Base-by-base conservation (phyloP, 1,284 basidiomycete species). In the Puccinia horiana region DNA sequence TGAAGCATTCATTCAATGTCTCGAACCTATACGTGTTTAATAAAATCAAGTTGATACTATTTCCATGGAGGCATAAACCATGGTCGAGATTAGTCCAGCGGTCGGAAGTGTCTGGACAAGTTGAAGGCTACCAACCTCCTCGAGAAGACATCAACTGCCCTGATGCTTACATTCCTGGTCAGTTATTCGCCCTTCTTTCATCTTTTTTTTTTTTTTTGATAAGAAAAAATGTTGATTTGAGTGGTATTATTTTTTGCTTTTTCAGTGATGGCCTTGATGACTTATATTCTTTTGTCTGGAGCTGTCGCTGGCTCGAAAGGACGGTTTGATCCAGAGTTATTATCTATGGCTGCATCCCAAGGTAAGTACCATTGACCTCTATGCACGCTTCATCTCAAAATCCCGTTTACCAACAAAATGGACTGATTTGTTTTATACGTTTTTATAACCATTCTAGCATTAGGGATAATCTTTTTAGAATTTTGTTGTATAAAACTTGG, bases 1-100 rank as follows among this genome's bases (percentile, higher is more conserved):
- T 98, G 82, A 98, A 98, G 86, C 93, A 95, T 86, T 93, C 95
- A 85, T 98, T 98, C 88, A 95, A 98, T 86, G 97, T 99, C 20
- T 96, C 94, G 32, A 98, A 98, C 87, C 93, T 92, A 1, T 99
- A 99, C 86, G 96, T 99, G 69, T 91, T 98, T 52, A 91, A 91
- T 86, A 99, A 99, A 87, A 89, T 99, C 4, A 91, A 91, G 23
- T 89, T 99, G 37, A 89, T 99, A n/a, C 89, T 98, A 61, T 98
- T 98, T 85, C 97, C 97, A 0, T 99, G 97, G 97, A 88, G 92
- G 61, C 96, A 99, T 72, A 65, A 82, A 26, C 85, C 86, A 23
- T 86, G 86, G 86, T 83, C 84, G 26, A 77, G 85, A 42, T 76
- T 83, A 32, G 83, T 85, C 18, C 83, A 84, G 63, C 83, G 85